These are phyloP conservation scores for Hymenoscyphus fraxineus DNA, from an alignment of 2,329 filamentous ascomycete species.

Conservation along the genomic window DNA sequence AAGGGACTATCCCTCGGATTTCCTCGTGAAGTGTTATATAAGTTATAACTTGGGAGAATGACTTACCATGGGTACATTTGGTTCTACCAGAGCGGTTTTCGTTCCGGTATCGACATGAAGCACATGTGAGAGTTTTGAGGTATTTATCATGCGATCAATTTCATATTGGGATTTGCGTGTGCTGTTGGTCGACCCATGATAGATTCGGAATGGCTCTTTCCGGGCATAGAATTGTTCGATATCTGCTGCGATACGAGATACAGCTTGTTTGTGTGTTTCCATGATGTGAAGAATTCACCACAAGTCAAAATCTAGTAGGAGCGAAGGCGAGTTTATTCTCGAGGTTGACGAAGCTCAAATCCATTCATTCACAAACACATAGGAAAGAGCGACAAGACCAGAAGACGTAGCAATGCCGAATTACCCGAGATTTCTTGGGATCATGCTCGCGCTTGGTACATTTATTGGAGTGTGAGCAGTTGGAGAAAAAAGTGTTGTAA, in stretches of 20 bases:
- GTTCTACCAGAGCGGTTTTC: conserved; percentile 54
- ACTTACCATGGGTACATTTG: conserved; percentile 59
- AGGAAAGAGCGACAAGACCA: background rate
- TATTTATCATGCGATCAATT: conserved; percentile 38
- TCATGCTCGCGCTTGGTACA: background rate
- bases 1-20: too few relatives aligned
- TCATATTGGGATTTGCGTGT: conserved; percentile 39
- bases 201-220: conserved; percentile 44
- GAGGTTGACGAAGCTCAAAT: background rate
- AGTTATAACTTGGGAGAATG: too few relatives aligned
- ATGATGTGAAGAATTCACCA: conserved; percentile 12
- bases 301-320: background rate
- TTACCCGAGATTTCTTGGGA: background rate
- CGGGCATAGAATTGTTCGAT: conserved; percentile 22
- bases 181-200: conserved; percentile 53
- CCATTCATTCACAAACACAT: background rate
- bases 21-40: too few relatives aligned
- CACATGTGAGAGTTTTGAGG: conserved; percentile 45
- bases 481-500: background rate
- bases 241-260: conserved; percentile 19
- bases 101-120: conserved; percentile 40
- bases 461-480: background rate
- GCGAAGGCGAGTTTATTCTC: background rate
- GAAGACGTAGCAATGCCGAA: background rate
- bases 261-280: conserved; percentile 24